Percentiles rank a stretch among this genome's conserved stretches.
Conservation (phyloP, 2,329 filamentous ascomycete species). For the Shiraia sp. region DNA sequence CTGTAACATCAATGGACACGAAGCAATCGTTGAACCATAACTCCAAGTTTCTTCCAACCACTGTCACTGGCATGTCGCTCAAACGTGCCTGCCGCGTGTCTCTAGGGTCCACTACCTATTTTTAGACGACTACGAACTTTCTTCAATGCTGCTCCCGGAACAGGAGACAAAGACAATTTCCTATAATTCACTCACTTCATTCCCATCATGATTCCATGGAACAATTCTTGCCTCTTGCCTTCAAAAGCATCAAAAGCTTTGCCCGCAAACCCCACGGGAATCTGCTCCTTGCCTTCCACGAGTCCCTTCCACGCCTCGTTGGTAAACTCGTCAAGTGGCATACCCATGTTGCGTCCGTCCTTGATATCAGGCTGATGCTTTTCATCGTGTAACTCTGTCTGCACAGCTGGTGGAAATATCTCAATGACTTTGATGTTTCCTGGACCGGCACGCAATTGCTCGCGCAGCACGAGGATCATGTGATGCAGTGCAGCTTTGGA, state of each 20-base stretch:
- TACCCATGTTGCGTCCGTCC: conserved; percentile 55
- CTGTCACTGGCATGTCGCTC: no score
- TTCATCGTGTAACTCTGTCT: conserved; percentile 60
- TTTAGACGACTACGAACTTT: no score
- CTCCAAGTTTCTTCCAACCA: no score
- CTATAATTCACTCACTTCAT: conserved; percentile 9
- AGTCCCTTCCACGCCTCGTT: conserved; percentile 55
- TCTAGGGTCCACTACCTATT: no score
- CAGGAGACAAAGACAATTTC: no score
- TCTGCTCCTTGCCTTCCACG: conserved; percentile 54
- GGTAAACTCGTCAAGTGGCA: conserved; percentile 58
- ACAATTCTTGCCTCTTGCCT: conserved; percentile 50
- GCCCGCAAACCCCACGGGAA: conserved; percentile 53
- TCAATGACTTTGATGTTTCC: conserved; percentile 59
- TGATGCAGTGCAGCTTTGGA: conserved; percentile 61
- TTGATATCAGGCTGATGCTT: conserved; percentile 60
- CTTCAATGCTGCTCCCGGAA: no score
- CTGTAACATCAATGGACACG: no score
- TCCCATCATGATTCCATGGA: conserved; percentile 27
- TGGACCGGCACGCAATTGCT: conserved; percentile 52
- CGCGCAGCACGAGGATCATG: conserved; percentile 56
- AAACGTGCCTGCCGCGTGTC: no score
- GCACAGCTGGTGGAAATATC: conserved; percentile 59
- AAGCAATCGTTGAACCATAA: no score
- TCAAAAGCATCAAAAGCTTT: conserved; percentile 53